These are phyloP conservation scores for Lignosus rhinocerotis DNA, from an alignment of 1,284 basidiomycete species.

Conservation along the genomic window DNA sequence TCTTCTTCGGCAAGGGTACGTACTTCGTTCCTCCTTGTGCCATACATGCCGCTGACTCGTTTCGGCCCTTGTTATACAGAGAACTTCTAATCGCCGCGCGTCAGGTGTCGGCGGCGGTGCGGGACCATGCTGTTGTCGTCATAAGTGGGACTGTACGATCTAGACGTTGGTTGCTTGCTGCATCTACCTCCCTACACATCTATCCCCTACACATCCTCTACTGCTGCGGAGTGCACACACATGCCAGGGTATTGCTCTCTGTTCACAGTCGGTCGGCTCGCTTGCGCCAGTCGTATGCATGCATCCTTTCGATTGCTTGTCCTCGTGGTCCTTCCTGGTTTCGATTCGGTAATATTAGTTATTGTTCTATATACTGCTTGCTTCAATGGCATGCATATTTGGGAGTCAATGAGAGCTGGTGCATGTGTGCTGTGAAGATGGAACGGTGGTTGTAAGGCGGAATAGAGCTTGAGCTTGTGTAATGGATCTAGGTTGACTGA, in stretches of 20 bases:
- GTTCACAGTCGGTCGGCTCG: constrained; percentile 17
- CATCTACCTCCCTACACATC: background rate
- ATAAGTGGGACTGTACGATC: constrained; percentile 15
- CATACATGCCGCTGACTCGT: background rate
- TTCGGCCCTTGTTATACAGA: constrained; percentile 23
- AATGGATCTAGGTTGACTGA: no score
- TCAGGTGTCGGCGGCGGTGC: constrained; percentile 1
- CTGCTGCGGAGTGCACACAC: background rate
- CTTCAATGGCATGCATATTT: constrained; percentile 6
- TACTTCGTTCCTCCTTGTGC: background rate
- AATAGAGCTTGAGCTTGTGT: no score
- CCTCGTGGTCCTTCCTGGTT: background rate
- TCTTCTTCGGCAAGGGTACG: constrained; percentile 85
- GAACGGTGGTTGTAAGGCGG: no score
- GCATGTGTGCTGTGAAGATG: no score
- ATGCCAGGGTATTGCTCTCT: background rate
- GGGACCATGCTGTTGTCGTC: background rate
- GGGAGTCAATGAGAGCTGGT: constrained; percentile 3
- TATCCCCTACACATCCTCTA: background rate
- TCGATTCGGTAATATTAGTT: constrained; percentile 1
- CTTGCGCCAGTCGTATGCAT: constrained; percentile 22
- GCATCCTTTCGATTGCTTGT: constrained; percentile 21
- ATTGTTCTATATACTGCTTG: constrained; percentile 11
- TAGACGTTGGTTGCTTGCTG: constrained; percentile 2
- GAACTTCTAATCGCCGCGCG: constrained; percentile 33